Percentiles rank a stretch among this genome's conserved stretches.
Conservation (phyloP, 306 rosid genomes). For the Cicer chorassanicum region DNA sequence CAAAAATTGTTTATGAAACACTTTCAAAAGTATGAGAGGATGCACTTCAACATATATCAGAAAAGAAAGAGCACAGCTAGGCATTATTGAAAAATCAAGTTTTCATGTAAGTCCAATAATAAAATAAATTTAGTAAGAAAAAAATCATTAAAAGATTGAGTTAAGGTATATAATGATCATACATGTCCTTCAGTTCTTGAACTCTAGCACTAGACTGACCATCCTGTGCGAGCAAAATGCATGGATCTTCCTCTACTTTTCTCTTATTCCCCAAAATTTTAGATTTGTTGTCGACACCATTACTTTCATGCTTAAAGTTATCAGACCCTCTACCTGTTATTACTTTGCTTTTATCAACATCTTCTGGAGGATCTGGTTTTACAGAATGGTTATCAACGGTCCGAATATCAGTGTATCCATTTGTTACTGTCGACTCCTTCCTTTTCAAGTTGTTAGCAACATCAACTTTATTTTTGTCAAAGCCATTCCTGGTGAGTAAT, state of each 20-base stretch:
- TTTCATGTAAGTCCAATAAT: constrained; percentile 12
- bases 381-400: constrained; percentile 44
- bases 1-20: not conserved
- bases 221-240: constrained; percentile 72
- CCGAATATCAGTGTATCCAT: constrained; percentile 50
- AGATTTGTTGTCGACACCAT: constrained; percentile 44
- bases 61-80: constrained; percentile 34
- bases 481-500: constrained; percentile 53
- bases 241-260: constrained; percentile 49
- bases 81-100: constrained; percentile 13
- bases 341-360: constrained; percentile 48
- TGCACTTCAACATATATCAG: constrained; percentile 24
- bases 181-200: constrained; percentile 74
- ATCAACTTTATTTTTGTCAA: constrained; percentile 49
- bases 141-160: constrained; percentile 6
- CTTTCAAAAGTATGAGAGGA: not conserved
- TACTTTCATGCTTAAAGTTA: constrained; percentile 53
- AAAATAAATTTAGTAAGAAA: constrained; percentile 19
- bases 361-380: constrained; percentile 51
- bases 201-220: constrained; percentile 64
- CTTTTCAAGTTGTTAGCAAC: constrained; percentile 42
- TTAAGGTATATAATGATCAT: constrained; percentile 44
- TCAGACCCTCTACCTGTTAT: constrained; percentile 45
- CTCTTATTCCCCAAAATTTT: constrained; percentile 63
- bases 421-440: constrained; percentile 46